Base-by-base conservation (phyloP, 2,329 filamentous ascomycete genomes). In the Furcasterigmium sp. region DNA sequence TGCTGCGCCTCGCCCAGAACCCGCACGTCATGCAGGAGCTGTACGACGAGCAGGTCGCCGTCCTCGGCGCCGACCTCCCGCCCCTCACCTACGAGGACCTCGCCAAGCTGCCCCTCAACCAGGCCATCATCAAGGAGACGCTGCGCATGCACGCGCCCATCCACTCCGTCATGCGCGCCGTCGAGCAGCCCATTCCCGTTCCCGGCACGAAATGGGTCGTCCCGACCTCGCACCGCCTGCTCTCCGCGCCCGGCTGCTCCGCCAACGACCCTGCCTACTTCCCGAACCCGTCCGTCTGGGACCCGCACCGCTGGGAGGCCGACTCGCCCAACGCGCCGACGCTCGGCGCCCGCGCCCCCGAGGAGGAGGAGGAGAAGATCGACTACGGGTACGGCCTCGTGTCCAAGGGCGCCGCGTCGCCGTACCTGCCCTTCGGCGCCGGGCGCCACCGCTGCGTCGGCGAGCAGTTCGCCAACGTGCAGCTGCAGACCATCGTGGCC, bases 311-410 rank as follows among this genome's bases (percentile, higher is more conserved):
- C 45, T 97, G 91, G 91, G 82, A 89, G 54, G 74, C 78, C 49
- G 80, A 76, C 45, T 79, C 78, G 34, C 69, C 72, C 42, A 74
- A 75, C 48, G 76, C 69, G 20, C 75, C 73, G 41, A 73, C 53
- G 45, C 60, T 58, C 18, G 63, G 67, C 47, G 65, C 61, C 44
- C 68, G 68, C 39, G 66, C 69, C 17, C n/a, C 32, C 32, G 32
- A 15, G 8, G 75, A 77, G 26, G 78, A 81, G 19, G 79, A 84
- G 57, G 86, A 85, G 68, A 89, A 88, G 68, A 78, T 91, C 48
- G 91, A 96, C 62, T 96, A 96, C 62, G 91, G 91, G 26, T 96
- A 95, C 64, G 91, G 91, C 48, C 73, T 95, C 40, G 86, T 96
- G 53, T 91, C 82, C 75, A 95, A 96, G 74, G 91, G 91, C 44